phyloP scores from a whole-genome alignment of 208 protist genomes.

The Strigomonas galati region DNA sequence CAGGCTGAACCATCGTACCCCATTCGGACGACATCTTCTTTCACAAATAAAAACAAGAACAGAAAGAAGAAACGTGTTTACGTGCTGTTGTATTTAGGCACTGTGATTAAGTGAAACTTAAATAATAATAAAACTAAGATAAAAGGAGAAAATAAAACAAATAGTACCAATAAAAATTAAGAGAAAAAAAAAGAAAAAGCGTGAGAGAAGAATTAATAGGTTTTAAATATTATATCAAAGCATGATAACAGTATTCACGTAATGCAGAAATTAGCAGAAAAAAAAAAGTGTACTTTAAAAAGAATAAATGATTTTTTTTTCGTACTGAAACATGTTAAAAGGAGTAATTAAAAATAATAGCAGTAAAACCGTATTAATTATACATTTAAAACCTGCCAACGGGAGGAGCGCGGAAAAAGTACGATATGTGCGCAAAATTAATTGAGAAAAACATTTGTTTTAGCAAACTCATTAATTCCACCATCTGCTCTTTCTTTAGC shows the following conservation, averaged over 20 bases:
- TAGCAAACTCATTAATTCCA: background rate
- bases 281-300: background rate
- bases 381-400: background rate
- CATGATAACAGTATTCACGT: background rate
- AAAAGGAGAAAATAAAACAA: conserved; percentile 4
- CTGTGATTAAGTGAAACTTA: background rate
- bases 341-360: background rate
- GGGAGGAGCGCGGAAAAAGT: background rate
- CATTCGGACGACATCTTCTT: conserved; percentile 24
- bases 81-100: background rate
- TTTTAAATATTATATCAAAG: conserved; percentile 3
- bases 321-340: background rate
- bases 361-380: background rate
- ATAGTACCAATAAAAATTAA: conserved; percentile 4
- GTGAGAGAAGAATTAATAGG: conserved; percentile 4
- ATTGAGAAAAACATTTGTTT: conserved; percentile 1
- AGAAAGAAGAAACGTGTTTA: conserved; percentile 1
- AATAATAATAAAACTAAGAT: background rate
- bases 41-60: background rate
- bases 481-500: background rate
- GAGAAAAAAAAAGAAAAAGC: background rate
- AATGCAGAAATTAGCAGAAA: conserved; percentile 1
- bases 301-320: background rate
- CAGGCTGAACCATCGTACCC: conserved; percentile 74
- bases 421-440: background rate